Conservation (phyloP, 208 protist genomes). For the Acanthamoeba triangularis region DNA sequence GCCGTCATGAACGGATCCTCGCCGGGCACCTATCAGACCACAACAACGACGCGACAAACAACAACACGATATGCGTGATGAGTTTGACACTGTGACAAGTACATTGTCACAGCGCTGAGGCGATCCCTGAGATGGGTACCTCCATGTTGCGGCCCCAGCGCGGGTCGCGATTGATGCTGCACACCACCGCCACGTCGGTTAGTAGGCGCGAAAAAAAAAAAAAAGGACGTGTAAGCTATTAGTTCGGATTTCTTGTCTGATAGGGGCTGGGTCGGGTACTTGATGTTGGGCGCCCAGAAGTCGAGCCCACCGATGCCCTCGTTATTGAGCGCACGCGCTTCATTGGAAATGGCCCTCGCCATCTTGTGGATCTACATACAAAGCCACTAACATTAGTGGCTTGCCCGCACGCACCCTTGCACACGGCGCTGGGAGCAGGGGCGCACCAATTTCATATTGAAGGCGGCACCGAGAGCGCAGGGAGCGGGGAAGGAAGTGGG, state of each 20-base stretch:
- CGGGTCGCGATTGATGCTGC: constrained; percentile 27
- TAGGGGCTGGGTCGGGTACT: neutral
- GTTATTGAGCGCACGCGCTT: constrained; percentile 11
- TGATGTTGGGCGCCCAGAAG: constrained; percentile 54
- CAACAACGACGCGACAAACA: no score
- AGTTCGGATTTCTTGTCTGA: no score
- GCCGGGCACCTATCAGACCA: neutral
- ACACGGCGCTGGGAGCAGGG: neutral
- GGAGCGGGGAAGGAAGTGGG: constrained; percentile 54
- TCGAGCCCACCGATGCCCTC: constrained; percentile 7
- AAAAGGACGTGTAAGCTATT: no score
- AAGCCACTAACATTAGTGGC: neutral
- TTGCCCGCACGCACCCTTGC: neutral
- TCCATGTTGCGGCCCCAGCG: constrained; percentile 44
- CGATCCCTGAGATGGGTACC: neutral
- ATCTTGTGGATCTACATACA: neutral
- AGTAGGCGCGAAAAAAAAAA: neutral
- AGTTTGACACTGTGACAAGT: no score
- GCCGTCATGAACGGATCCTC: constrained; percentile 26
- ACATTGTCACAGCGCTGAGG: no score
- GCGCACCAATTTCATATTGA: constrained; percentile 36
- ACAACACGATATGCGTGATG: no score
- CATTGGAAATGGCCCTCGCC: constrained; percentile 26
- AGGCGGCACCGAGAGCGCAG: neutral
- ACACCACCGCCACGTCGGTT: neutral